Evolutionary conservation across 768 basidiomycete genomes (phyloP), one percentile per base, ranked within the genome.

Genomic region (Tulasnella sp.): DNA sequence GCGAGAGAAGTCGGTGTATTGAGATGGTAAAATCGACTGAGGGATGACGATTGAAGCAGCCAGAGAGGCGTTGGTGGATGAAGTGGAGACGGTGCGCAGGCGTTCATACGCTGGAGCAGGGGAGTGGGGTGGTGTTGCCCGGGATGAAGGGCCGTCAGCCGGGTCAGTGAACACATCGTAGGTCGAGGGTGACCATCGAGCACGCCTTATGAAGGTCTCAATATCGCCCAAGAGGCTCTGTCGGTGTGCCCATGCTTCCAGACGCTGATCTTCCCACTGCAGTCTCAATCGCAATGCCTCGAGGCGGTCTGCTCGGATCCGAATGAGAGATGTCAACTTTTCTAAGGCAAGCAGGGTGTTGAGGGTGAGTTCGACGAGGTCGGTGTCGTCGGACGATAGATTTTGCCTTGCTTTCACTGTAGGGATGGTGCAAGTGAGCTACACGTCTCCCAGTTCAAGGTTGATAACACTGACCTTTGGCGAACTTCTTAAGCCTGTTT

Each of bases 301-400:
- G 34, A 94, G 72, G 64, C 79, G 78, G 66, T 90, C 88, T 23
- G 88, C 83, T 53, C 92, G 80, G 67, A 83, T 81, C 34, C 90
- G 80, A 43, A 95, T 76, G 29, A 94, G 81, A 68, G 88, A 88
- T 11, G 93, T 73, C 29, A 95, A 76, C 70, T 84, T 89, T 76
- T 95, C 92, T 56, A 95, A 78, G 63, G 80, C 81, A 64, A 82
- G 84, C 45, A 95, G 88, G 44, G 90, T 89, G 67, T 85, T 89
- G 64, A 95, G 75, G 7, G 91, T 90, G 61, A 94, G 75, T 73
- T 94, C 91, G 70, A 94, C 92, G 55, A 94, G 76, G 71, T 95
- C 92, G 49, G 91, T 93, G 69, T 94, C 92, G 67, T 81, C 80
- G 13, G 86, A 80, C 49, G 88, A 90, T 56, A 95, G 74, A 71